A percentile compares a stretch with the other conserved stretches of the same genome.
phyloP scores from a whole-genome alignment of 768 basidiomycete genomes.

The Tricholoma flavovirens region DNA sequence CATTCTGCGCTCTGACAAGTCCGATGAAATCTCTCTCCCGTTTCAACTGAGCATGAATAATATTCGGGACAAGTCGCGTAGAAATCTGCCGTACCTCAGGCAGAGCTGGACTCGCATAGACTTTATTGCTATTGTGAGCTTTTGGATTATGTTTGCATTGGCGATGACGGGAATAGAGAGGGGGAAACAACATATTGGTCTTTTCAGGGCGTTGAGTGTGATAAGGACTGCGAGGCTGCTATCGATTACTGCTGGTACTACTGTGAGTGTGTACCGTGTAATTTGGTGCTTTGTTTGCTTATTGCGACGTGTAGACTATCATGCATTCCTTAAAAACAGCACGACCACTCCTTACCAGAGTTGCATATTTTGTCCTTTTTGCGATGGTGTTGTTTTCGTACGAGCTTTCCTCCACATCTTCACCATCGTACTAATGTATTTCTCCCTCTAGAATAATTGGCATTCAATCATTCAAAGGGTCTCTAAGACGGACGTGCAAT shows the following conservation, averaged over 20 bases:
- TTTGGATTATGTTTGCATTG: slow-evolving; percentile 81
- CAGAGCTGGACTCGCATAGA: slow-evolving; percentile 94
- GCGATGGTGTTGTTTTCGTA: slow-evolving; percentile 86
- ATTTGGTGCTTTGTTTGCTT: background rate
- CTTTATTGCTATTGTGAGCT: slow-evolving; percentile 75
- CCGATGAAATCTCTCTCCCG: slow-evolving; percentile 49
- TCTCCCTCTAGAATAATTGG: slow-evolving; percentile 66
- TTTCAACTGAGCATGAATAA: slow-evolving; percentile 56
- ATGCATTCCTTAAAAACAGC: slow-evolving; percentile 90
- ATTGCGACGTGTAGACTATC: slow-evolving; percentile 48
- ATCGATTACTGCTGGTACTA: slow-evolving; percentile 87
- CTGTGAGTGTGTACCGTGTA: slow-evolving; percentile 42
- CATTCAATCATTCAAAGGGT: slow-evolving; percentile 90
- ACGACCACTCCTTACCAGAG: slow-evolving; percentile 80
- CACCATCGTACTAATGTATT: background rate
- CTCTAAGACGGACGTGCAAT: slow-evolving; percentile 60
- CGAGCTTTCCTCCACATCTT: slow-evolving; percentile 20
- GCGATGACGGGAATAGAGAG: slow-evolving; percentile 65
- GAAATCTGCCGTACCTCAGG: slow-evolving; percentile 81
- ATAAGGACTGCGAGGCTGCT: slow-evolving; percentile 77
- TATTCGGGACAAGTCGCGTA: slow-evolving; percentile 48
- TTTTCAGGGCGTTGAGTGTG: slow-evolving; percentile 87
- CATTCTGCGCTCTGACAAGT: slow-evolving; percentile 39
- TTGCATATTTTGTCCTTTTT: slow-evolving; percentile 88
- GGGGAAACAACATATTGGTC: slow-evolving; percentile 65